Percentiles rank a stretch among this genome's conserved stretches.
phyloP scores from a whole-genome alignment of 1,139 yeast genomes.

The Kodamaea arcana region DNA sequence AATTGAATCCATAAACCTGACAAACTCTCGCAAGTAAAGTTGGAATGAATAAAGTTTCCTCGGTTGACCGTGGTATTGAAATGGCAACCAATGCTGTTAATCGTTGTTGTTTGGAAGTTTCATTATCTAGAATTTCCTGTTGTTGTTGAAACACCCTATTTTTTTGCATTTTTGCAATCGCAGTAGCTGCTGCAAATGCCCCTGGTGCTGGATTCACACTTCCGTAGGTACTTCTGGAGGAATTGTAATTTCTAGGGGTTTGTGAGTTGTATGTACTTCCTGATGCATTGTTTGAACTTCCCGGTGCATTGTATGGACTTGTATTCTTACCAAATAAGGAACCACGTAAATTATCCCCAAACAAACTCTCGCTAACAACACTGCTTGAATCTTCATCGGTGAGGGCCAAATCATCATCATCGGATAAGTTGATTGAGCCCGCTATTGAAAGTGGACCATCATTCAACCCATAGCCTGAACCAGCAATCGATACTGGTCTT shows the following conservation, averaged over 20 bases:
- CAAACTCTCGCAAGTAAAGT: constrained; percentile 65
- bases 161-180: constrained; percentile 53
- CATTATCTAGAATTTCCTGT: constrained; percentile 22
- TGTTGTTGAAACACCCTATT: constrained; percentile 21
- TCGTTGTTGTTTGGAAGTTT: constrained; percentile 43
- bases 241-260: constrained; percentile 7
- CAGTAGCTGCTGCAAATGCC: constrained; percentile 70
- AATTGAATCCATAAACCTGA: constrained; percentile 64
- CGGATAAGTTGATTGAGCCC: constrained; percentile 45
- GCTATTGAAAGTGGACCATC: constrained; percentile 64
- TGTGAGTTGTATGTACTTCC: constrained; percentile 30
- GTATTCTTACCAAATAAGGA: not conserved
- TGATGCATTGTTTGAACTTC: constrained; percentile 35
- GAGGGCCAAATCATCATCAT: constrained; percentile 8
- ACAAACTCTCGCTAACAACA: not conserved
- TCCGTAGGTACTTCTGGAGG: constrained; percentile 4
- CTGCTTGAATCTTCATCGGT: not conserved
- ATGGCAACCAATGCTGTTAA: constrained; percentile 67
- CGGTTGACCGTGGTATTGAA: constrained; percentile 72
- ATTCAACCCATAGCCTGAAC: constrained; percentile 19
- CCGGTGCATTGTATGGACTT: constrained; percentile 27
- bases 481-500: constrained; percentile 39
- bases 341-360: not conserved
- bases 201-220: constrained; percentile 67
- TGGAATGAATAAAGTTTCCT: constrained; percentile 71